Evolutionary conservation across 225 moss, liverwort and hornwort genomes (phyloP).

Genomic region (Anthoceros angustus): DNA sequence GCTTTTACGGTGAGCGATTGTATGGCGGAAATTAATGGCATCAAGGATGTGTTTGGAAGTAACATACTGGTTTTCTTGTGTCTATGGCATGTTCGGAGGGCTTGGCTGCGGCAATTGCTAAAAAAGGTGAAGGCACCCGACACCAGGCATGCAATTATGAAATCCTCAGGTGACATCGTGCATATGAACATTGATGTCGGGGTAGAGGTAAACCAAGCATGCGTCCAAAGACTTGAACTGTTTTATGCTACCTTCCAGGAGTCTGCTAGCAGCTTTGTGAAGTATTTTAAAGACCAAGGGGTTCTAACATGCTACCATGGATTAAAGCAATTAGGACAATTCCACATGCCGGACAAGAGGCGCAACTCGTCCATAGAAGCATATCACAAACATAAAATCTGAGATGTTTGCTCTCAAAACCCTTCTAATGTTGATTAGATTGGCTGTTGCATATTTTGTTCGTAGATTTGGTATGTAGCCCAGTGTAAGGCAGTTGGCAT

Average conservation of each 20-base stretch:
- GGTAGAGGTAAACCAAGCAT: neutral
- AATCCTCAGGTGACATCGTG: neutral
- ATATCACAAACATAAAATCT: neutral
- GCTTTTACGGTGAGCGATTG: neutral
- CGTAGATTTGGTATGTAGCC: neutral
- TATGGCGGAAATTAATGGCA: neutral
- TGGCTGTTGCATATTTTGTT: neutral
- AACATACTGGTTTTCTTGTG: neutral
- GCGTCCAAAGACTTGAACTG: neutral
- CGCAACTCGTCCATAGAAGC: neutral
- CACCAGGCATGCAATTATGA: neutral
- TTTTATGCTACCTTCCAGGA: constrained; percentile 2
- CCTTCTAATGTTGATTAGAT: neutral
- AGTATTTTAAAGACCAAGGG: neutral
- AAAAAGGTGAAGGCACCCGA: neutral
- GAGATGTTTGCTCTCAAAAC: neutral
- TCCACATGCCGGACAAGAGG: neutral
- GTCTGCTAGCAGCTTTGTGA: neutral
- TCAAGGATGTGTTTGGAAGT: neutral
- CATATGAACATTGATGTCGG: neutral
- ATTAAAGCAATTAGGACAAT: neutral
- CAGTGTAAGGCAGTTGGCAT: neutral
- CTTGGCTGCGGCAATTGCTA: neutral
- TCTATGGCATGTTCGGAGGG: constrained; percentile 1
- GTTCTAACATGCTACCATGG: neutral